Conservation (phyloP, 1,284 basidiomycete species). For the Blastosporella zonata region DNA sequence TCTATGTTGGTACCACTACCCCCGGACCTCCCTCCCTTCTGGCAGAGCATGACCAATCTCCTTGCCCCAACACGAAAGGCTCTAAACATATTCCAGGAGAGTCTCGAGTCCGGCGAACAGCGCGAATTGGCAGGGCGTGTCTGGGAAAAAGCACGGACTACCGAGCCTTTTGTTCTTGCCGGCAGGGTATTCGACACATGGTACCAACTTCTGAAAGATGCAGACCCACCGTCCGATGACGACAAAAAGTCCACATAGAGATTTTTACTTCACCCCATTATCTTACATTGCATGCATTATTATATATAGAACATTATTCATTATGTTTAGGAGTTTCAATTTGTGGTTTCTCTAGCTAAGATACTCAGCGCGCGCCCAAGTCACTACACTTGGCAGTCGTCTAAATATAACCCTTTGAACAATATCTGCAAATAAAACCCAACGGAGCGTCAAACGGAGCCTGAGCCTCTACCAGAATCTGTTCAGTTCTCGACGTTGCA, state of each 20-base stretch:
- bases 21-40: constrained; percentile 42
- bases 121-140: constrained; percentile 45
- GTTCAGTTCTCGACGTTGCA: neutral
- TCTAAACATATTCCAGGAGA: constrained; percentile 46
- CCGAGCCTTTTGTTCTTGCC: constrained; percentile 53
- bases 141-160: constrained; percentile 53
- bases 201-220: constrained; percentile 48
- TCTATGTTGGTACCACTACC: constrained; percentile 41
- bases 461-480: neutral
- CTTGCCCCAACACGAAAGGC: constrained; percentile 47
- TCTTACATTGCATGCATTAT: neutral
- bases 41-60: constrained; percentile 44
- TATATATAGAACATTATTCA: too few relatives aligned
- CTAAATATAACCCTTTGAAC: too few relatives aligned
- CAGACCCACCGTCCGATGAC: constrained; percentile 34
- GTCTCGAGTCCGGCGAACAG: constrained; percentile 48
- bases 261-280: neutral
- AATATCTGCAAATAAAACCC: neutral
- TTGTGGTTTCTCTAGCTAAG: too few relatives aligned
- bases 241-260: constrained; percentile 32
- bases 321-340: too few relatives aligned
- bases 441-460: too few relatives aligned
- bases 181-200: constrained; percentile 42
- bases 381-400: too few relatives aligned
- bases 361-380: too few relatives aligned